Conservation (phyloP, 202 grass and related monocot genomes). For the Dendrocalamus latiflorus region DNA sequence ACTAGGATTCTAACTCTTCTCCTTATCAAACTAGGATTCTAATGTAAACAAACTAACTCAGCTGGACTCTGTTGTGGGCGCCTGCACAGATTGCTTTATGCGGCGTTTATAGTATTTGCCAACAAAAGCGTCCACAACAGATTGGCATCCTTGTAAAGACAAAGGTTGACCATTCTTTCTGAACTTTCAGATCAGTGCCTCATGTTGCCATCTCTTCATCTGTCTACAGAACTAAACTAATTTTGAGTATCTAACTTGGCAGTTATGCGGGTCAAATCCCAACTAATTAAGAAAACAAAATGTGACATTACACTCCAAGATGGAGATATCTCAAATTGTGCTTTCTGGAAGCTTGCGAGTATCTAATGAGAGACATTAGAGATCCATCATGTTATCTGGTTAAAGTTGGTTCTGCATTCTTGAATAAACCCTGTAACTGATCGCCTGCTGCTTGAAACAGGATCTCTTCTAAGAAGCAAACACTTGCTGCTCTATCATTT, state of each 20-base stretch:
- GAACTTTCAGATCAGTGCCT: conserved; percentile 5
- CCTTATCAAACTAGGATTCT: too few relatives aligned
- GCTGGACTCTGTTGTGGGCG: too few relatives aligned
- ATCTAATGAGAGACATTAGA: not conserved
- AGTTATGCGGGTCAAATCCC: not conserved
- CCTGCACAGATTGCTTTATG: too few relatives aligned
- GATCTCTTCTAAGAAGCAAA: not conserved
- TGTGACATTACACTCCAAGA: not conserved
- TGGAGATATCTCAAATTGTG: not conserved
- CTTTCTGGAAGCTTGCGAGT: not conserved
- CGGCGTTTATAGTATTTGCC: too few relatives aligned
- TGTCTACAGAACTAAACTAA: not conserved
- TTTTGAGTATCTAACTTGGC: not conserved
- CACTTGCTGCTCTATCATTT: not conserved
- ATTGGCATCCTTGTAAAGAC: not conserved
- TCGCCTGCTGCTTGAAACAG: not conserved
- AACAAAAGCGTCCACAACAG: too few relatives aligned
- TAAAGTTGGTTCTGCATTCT: not conserved
- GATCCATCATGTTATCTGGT: not conserved
- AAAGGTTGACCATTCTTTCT: conserved; percentile 11
- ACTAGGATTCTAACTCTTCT: too few relatives aligned
- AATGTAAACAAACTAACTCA: too few relatives aligned
- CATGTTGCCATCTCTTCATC: not conserved
- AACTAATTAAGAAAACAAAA: not conserved
- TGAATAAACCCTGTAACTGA: not conserved